Percentiles rank a stretch among this genome's conserved stretches.
phyloP scores from a whole-genome alignment of 768 basidiomycete genomes.

The Rhizopogon vinicolor region DNA sequence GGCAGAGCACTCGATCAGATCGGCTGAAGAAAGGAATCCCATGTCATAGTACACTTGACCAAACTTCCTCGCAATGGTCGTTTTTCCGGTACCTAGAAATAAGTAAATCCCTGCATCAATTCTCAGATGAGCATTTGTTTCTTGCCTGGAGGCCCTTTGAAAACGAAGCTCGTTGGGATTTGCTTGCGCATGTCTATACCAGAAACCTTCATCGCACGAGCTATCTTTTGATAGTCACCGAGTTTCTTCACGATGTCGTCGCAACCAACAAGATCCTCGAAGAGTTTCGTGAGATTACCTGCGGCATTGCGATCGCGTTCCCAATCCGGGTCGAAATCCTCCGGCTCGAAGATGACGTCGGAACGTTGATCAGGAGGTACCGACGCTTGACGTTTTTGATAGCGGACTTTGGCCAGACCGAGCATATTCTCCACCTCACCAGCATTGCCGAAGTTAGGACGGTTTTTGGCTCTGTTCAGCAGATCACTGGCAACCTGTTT shows the following conservation, averaged over 20 bases:
- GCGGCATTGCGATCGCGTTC: conserved; percentile 45
- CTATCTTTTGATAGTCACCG: conserved; percentile 47
- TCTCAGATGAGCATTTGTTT: background rate
- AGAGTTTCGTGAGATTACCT: conserved; percentile 48
- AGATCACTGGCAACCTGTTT: conserved; percentile 52
- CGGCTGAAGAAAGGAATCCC: conserved; percentile 44
- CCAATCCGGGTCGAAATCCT: conserved; percentile 63
- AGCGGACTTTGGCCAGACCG: conserved; percentile 42
- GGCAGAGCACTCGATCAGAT: conserved; percentile 67
- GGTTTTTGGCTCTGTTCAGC: conserved; percentile 29
- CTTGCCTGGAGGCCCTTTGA: conserved; percentile 70
- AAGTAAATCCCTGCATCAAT: background rate
- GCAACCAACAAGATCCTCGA: conserved; percentile 60
- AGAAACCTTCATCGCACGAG: conserved; percentile 34
- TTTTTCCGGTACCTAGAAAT: conserved; percentile 54
- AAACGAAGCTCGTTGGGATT: conserved; percentile 62
- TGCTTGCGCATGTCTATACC: conserved; percentile 42
- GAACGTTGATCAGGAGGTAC: conserved; percentile 16
- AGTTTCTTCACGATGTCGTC: conserved; percentile 49
- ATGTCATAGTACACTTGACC: conserved; percentile 62
- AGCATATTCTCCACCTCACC: conserved; percentile 64
- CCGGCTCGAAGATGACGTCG: conserved; percentile 31
- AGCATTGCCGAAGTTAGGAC: conserved; percentile 63
- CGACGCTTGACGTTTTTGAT: conserved; percentile 34
- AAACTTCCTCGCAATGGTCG: conserved; percentile 57